phyloP scores from a whole-genome alignment of 192 early-diverging fungal genomes.

The Rhizophagus prolifer region DNA sequence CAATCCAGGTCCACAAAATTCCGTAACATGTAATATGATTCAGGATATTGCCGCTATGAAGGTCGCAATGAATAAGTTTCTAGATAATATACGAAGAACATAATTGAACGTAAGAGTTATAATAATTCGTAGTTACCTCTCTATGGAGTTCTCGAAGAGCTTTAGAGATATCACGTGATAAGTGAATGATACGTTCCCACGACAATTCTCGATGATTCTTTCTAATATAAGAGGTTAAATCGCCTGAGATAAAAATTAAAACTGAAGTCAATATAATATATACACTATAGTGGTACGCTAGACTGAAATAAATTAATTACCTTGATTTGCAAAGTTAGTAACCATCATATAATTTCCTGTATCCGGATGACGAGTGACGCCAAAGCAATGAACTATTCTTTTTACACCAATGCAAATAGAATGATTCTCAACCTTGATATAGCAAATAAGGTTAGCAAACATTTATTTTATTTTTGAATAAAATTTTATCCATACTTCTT shows the following conservation, averaged over 20 bases:
- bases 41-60: not conserved
- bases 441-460: not conserved
- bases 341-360: conserved; percentile 11
- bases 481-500: not conserved
- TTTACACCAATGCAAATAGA: not conserved
- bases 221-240: not conserved
- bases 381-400: conserved; percentile 20
- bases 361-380: conserved; percentile 1
- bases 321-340: not conserved
- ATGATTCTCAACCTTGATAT: not conserved
- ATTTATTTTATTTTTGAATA: not conserved
- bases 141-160: conserved; percentile 1
- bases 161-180: not conserved
- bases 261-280: not conserved
- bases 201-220: not conserved
- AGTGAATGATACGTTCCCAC: not conserved
- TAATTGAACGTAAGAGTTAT: too few relatives aligned
- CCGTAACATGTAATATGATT: not conserved
- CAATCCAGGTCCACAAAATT: not conserved
- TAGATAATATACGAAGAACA: not conserved
- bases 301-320: not conserved
- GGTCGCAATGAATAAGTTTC: not conserved
- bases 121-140: too few relatives aligned
- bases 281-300: too few relatives aligned
- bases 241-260: not conserved